Evolutionary conservation across 306 rosid species (phyloP).

Genomic region (Vigna nakashimae): DNA sequence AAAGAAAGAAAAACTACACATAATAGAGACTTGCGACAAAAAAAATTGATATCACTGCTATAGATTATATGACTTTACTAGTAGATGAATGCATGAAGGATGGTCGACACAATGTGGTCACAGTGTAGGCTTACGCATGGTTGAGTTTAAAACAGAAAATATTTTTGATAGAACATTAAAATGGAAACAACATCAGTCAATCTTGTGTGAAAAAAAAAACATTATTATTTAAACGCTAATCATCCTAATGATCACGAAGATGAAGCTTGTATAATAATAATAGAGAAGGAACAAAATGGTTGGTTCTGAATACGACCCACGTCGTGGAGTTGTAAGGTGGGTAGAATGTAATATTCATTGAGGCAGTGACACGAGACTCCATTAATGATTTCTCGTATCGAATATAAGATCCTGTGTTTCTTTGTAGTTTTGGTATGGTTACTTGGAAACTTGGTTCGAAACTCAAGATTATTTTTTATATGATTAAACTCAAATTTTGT

Average conservation of each 20-base stretch:
- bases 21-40: too few relatives aligned
- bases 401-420: background rate
- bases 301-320: conserved; percentile 51
- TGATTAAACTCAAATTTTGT: too few relatives aligned
- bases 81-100: too few relatives aligned
- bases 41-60: too few relatives aligned
- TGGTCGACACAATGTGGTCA: too few relatives aligned
- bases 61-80: too few relatives aligned
- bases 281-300: conserved; percentile 38
- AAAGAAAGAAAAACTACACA: too few relatives aligned
- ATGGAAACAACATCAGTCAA: background rate
- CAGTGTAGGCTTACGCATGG: too few relatives aligned
- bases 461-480: background rate
- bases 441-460: conserved; percentile 34
- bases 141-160: background rate
- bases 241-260: conserved; percentile 34
- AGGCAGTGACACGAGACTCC: conserved; percentile 41
- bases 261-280: conserved; percentile 43
- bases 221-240: conserved; percentile 19
- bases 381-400: conserved; percentile 38
- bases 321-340: conserved; percentile 43
- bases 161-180: background rate
- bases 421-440: conserved; percentile 16
- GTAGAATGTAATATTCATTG: conserved; percentile 42
- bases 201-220: background rate